Evolutionary conservation across 257 asterid species (phyloP), one percentile per base, ranked within the genome.

Genomic region (Gynochthodes officinalis): DNA sequence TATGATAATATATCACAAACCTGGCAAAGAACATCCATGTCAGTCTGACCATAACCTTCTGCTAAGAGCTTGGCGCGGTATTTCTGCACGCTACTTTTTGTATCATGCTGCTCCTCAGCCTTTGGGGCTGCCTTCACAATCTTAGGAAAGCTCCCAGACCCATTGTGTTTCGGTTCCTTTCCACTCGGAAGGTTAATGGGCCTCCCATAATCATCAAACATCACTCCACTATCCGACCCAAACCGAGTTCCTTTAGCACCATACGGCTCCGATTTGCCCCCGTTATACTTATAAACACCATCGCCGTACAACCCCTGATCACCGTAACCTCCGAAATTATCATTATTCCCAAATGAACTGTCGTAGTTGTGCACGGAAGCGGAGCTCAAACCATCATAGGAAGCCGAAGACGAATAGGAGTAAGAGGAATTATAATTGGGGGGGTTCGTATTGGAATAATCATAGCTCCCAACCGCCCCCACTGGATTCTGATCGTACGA

Each of bases 141-240:
- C 84, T 81, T 88, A 28, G 84, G 86, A 30, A 64, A 50, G 63
- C 49, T 64, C 54, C 78, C 89, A 71, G 73, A 76, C 59, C 84
- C 81, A 62, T 58, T 83, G 55, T 76, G 84, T 67, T 64, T 81
- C 54, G 71, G 83, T 62, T 76, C 87, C 55, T 80, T 86, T 59
- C 83, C 91, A 55, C 82, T 83, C 4, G 82, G 61, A 76, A 73
- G 73, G 74, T 64, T 80, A 57, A 92, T 86, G 21, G 96, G 97
- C 78, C 98, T 87, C 75, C 96, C 98, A 50, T 89, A 92, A 82
- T 92, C 97, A 85, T 92, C 98, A 83, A 92, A 92, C 82, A 88
- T 27, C 74, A 88, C 79, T 62, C 79, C 90, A 67, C 64, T 63
- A 19, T 77, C 57, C 59, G 82, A 59, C 32, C 62, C 69, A n/a